Percentiles rank a stretch among this genome's conserved stretches.
phyloP scores from a whole-genome alignment of 192 early-diverging fungal species.

The Linnemannia schmuckeri region DNA sequence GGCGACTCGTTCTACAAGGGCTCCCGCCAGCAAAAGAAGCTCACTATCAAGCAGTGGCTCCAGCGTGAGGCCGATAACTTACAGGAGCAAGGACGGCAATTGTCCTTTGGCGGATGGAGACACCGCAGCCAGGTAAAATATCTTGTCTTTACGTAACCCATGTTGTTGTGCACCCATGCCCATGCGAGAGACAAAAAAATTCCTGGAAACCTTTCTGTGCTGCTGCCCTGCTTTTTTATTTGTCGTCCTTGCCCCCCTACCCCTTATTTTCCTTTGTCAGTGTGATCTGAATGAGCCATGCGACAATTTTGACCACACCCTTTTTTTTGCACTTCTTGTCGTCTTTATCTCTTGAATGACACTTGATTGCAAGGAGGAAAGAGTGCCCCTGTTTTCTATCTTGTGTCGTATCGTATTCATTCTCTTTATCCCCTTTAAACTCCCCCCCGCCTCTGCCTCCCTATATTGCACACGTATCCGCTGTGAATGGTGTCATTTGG shows the following conservation, averaged over 20 bases:
- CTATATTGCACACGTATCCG: constrained; percentile 6
- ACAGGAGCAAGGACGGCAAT: constrained; percentile 45
- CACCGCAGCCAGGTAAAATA: constrained; percentile 36
- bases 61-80: constrained; percentile 38
- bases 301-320: not conserved
- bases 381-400: not conserved
- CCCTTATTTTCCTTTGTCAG: not conserved
- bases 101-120: constrained; percentile 46
- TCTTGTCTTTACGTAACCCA: not conserved
- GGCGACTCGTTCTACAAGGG: constrained; percentile 76
- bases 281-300: not conserved
- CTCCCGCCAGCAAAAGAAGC: constrained; percentile 31
- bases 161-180: not conserved
- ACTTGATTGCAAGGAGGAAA: not conserved
- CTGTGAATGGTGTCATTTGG: constrained; percentile 3
- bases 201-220: not conserved
- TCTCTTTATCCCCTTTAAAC: not conserved
- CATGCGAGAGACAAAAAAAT: not conserved
- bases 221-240: not conserved
- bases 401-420: not conserved
- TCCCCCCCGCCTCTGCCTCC: not conserved
- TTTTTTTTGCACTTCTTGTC: not conserved
- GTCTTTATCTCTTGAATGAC: not conserved
- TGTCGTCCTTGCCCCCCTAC: not conserved
- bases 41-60: constrained; percentile 67